Base-by-base conservation (phyloP, 352 stramenopile genomes). In the Phytophthora fragariaefolia region DNA sequence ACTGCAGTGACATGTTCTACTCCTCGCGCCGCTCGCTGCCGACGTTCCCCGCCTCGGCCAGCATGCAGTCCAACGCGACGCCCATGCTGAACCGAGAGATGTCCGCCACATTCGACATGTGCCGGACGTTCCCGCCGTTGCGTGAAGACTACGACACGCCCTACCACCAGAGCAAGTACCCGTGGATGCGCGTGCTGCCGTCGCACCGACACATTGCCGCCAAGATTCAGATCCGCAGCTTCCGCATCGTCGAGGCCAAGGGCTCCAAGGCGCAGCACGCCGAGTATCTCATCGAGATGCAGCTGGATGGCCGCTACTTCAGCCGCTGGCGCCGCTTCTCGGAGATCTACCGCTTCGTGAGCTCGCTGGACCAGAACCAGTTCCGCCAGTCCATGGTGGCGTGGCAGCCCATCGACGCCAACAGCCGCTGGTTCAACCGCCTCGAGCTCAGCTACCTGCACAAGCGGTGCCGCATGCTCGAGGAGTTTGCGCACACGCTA, bases 381-480 rank as follows among this genome's bases (percentile, higher is more conserved):
- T 92, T 85, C 62, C 73, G 68, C 7, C 75, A 87, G 40, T 78
- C 79, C 10, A 68, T 87, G 57, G 64, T 65, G n/a, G 73, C 74
- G 23, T 95, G 87, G 87, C 73, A 65, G 23, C 69, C 78, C 23
- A 65, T 95, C 22, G 80, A 86, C 22, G 77, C 77, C 22, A 66
- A 58, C 17, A 90, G 83, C 56, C 79, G 85, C 38, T 95, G 87
- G 87, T 93, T 95, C 69, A 88, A 92, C 67, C 86, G 85, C 15
- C 79, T 95, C 18, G 87, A 95, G 67, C 73, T 95, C 13, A 85
- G 68, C 61, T 95, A 95, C 73, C 62, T 95, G 57, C 87, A 95
- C 72, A 72, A 82, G 66, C 83, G 86, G n/a, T 95, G 85, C 73
- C 76, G 74, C 28, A 66, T 89, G 72, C 72, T 95, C 15, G 87